Base-by-base conservation (phyloP, 495 filamentous ascomycete species). In the Parathielavia appendiculata region DNA sequence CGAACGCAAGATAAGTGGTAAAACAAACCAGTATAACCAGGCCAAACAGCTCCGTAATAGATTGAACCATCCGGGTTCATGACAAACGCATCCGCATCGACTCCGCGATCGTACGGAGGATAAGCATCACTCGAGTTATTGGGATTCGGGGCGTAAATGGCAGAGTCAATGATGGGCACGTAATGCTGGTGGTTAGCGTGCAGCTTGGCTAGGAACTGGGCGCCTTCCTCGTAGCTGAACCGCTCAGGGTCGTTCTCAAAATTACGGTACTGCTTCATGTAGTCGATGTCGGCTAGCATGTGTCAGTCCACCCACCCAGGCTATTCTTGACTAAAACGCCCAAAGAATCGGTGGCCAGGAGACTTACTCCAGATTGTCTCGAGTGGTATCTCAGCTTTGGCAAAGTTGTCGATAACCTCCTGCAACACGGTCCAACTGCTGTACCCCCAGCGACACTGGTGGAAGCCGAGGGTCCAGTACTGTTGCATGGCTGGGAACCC, bases 381-480 rank as follows among this genome's bases (percentile, higher is more conserved):
- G 10, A 96, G 73, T 0, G 90, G 91, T 56, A 96, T 95, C 30
- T 75, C 76, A 35, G 86, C 83, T 38, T 73, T 72, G 46, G 75
- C 82, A 72, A 92, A 93, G 59, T 88, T 88, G 50, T 85, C 80
- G 36, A 95, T 81, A 12, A 90, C 89, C n/a, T 85, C 85, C 48
- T 88, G 82, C 48, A 95, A 74, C 9, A 83, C 81, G 40, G 83
- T 84, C 73, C 87, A 85, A 70, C 91, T 89, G 10, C 75, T 73
- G 65, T 92, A 92, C 8, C 91, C 91, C 71, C 90, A 95, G 59
- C 86, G 76, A 66, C 90, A 95, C 60, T 95, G 86, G 63, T 95
- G 89, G 64, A 85, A 89, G 2, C 91, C 91, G 61, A 95, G 86
- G 0, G 84, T 81, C 87, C 89, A 96, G 71, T 95, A 96, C 54